These are phyloP conservation scores for Sphagnum contortum DNA, from an alignment of 225 moss, liverwort and hornwort genomes.

Conservation along the genomic window DNA sequence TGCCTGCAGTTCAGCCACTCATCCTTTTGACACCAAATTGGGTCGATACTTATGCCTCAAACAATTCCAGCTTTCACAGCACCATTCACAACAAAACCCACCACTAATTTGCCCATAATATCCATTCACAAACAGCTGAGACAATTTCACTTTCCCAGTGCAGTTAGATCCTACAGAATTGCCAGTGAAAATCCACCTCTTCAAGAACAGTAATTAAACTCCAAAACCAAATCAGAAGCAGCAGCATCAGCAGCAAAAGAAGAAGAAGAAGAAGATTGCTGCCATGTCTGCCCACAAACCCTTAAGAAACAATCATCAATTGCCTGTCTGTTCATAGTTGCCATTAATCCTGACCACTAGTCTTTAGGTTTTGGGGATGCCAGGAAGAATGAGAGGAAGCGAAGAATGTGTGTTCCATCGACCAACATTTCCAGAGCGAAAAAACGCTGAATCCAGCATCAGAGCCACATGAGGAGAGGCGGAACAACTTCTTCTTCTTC, in stretches of 20 bases:
- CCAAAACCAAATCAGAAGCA: too few relatives aligned
- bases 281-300: too few relatives aligned
- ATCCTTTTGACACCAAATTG: not conserved
- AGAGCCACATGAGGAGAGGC: not conserved
- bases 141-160: not conserved
- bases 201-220: too few relatives aligned
- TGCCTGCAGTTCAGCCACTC: slow-evolving; percentile 17
- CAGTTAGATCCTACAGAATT: not conserved
- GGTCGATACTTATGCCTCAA: not conserved
- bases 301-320: too few relatives aligned
- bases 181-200: not conserved
- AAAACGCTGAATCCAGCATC: not conserved
- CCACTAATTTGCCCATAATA: slow-evolving; percentile 2
- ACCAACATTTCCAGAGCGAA: not conserved
- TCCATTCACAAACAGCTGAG: not conserved
- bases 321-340: too few relatives aligned
- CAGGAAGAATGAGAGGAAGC: too few relatives aligned
- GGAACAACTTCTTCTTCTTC: not conserved
- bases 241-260: too few relatives aligned
- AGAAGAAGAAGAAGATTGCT: too few relatives aligned
- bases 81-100: not conserved
- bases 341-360: too few relatives aligned
- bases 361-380: too few relatives aligned
- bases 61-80: not conserved
- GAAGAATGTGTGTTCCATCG: too few relatives aligned